Percentiles rank a stretch among this genome's conserved stretches.
Conservation (phyloP, 2,329 filamentous ascomycete species). For the Dothistroma pini region DNA sequence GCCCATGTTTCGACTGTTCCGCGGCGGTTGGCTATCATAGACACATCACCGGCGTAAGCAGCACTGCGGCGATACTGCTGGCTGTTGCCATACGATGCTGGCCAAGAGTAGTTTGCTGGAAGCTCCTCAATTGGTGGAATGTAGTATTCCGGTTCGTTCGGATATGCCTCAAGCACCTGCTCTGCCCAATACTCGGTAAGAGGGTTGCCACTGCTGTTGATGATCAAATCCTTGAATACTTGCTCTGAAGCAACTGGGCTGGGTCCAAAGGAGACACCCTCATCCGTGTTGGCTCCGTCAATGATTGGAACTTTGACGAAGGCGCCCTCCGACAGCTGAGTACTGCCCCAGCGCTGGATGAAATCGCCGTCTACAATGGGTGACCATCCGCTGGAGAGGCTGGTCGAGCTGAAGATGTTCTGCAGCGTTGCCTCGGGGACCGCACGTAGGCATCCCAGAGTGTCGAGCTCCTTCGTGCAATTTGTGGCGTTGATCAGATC, state of each 20-base stretch:
- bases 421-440: slow-evolving; percentile 32
- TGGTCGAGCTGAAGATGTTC: slow-evolving; percentile 28
- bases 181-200: slow-evolving; percentile 29
- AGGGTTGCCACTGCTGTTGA: slow-evolving; percentile 23
- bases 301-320: slow-evolving; percentile 55
- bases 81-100: slow-evolving; percentile 37
- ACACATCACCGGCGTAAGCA: slow-evolving; percentile 54
- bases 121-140: slow-evolving; percentile 42
- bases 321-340: slow-evolving; percentile 54
- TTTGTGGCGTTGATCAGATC: slow-evolving; percentile 56
- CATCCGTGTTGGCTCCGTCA: slow-evolving; percentile 62
- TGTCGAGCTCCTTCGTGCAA: slow-evolving; percentile 56
- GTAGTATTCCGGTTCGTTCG: slow-evolving; percentile 48
- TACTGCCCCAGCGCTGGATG: slow-evolving; percentile 50
- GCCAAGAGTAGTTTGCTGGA: slow-evolving; percentile 39
- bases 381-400: slow-evolving; percentile 35
- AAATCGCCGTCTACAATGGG: slow-evolving; percentile 56
- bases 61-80: slow-evolving; percentile 53
- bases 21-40: slow-evolving; percentile 56
- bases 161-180: slow-evolving; percentile 50
- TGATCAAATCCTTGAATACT: slow-evolving; percentile 48
- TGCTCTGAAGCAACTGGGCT: slow-evolving; percentile 53
- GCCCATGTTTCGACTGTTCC: slow-evolving; percentile 53
- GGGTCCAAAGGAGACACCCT: slow-evolving; percentile 57
- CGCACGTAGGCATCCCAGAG: slow-evolving; percentile 62